Conservation (phyloP, 2,329 filamentous ascomycete genomes). For the Aspergillus hortae region DNA sequence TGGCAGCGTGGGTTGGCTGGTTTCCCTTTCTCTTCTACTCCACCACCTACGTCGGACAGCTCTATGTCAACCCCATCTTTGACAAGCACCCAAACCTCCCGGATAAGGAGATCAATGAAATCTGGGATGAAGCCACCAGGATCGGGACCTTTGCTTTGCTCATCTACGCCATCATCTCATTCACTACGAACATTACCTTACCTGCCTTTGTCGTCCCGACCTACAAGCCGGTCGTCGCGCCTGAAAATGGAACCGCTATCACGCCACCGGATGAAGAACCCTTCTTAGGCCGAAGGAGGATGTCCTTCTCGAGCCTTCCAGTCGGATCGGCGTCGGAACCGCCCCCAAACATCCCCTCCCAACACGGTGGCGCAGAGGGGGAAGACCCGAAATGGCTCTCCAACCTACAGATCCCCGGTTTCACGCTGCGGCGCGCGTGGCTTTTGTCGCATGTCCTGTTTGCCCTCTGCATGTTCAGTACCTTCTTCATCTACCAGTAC, state of each 20-base stretch:
- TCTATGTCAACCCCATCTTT: conserved; percentile 83
- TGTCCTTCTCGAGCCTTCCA: conserved; percentile 31
- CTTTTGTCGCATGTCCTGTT: conserved; percentile 82
- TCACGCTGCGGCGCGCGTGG: conserved; percentile 88
- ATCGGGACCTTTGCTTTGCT: conserved; percentile 86
- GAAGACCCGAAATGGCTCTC: conserved; percentile 47
- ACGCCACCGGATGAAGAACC: conserved; percentile 17
- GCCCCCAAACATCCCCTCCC: conserved; percentile 19
- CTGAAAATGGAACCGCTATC: conserved; percentile 6
- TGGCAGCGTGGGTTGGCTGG: conserved; percentile 91
- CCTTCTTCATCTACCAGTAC: conserved; percentile 71
- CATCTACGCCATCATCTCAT: conserved; percentile 80
- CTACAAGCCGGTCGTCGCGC: conserved; percentile 46
- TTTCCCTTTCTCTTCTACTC: conserved; percentile 96
- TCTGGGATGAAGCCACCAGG: conserved; percentile 82
- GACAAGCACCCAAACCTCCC: conserved; percentile 73
- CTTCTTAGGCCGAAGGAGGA: conserved; percentile 16
- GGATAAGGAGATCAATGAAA: conserved; percentile 67
- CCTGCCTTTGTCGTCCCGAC: conserved; percentile 83
- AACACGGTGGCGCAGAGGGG: conserved; percentile 7
- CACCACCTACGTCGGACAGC: conserved; percentile 87
- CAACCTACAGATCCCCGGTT: conserved; percentile 69
- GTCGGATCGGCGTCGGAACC: conserved; percentile 30
- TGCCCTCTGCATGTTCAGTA: conserved; percentile 74
- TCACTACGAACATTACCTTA: conserved; percentile 75